Evolutionary conservation across 331 rosid species (phyloP), one percentile per base, ranked within the genome.

Genomic region (Quercus phellos): DNA sequence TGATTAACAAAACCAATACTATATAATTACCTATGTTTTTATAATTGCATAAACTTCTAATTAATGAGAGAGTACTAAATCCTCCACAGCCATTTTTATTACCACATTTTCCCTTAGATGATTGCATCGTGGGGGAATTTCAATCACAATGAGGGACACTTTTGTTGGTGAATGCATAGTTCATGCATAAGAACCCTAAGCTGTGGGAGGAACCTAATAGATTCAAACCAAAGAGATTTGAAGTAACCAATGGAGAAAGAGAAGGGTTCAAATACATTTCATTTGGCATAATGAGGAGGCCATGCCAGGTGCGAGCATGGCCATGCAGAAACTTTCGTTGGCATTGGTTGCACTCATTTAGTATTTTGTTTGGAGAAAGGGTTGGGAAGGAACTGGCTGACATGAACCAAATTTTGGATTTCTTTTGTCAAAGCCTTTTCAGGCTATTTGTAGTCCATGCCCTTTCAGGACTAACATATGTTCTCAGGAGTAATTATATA

Each of bases 121-220:
- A 77, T 4, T 82, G 72, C 58, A 26, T 19, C 13, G 58, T 77
- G 16, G n/a, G 66, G 2, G 85, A 71, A 6, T 82, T 54, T 8
- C 27, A 77, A 13, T 32, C 77, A 22, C 72, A 75, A 1, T 55
- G 72, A 0, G 59, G 53, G 66, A 67, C 85, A 4, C n/a, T 55
- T 11, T 54, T 76, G 9, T 19, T 81, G 19, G 4, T 81, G 42
- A 81, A 81, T 26, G 80, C 74, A 1, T 76, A 80, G 84, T 51
- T 51, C 63, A 80, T 80, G 11, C 80, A 80, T 4, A 69, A 77
- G 26, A 76, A 80, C 10, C 73, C 80, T 3, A 35, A 77, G 4
- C 1, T 72, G 18, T 82, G 82, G 85, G 66, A 72, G 2, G 75
- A 76, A 6, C 43, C 74, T 3, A 11, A 21, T 9, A 70, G 56